Conservation (phyloP, 2,329 filamentous ascomycete species). For the Pseudogymnoascus sp. region DNA sequence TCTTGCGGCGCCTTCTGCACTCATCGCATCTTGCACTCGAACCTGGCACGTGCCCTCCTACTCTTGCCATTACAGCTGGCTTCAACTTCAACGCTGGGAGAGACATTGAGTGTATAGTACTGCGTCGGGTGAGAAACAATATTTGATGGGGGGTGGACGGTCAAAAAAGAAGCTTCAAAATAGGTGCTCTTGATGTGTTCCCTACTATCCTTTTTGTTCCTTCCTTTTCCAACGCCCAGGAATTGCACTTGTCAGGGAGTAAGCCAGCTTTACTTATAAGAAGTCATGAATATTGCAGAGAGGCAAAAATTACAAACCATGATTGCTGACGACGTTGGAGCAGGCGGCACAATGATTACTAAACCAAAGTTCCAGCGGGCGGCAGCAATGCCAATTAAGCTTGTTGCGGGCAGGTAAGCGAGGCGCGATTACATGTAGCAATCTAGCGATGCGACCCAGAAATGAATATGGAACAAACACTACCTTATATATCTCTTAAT, state of each 20-base stretch:
- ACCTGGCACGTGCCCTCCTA: background rate
- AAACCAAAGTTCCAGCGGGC: background rate
- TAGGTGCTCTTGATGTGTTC: too few relatives aligned
- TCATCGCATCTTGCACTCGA: background rate
- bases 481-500: too few relatives aligned
- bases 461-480: too few relatives aligned
- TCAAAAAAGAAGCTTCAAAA: too few relatives aligned
- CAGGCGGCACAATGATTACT: background rate
- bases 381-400: background rate
- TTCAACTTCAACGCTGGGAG: background rate
- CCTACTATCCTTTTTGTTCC: too few relatives aligned
- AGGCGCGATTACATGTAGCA: too few relatives aligned
- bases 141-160: background rate
- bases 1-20: background rate
- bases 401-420: too few relatives aligned
- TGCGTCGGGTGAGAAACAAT: background rate
- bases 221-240: too few relatives aligned
- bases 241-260: background rate
- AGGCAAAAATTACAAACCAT: background rate
- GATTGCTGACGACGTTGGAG: background rate
- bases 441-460: too few relatives aligned
- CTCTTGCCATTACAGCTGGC: background rate
- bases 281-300: background rate
- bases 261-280: background rate
- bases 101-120: background rate